A percentile compares a stretch with the other conserved stretches of the same genome.
Evolutionary conservation across 208 protist genomes (phyloP).

Genomic region (Trypanosoma rangeli): DNA sequence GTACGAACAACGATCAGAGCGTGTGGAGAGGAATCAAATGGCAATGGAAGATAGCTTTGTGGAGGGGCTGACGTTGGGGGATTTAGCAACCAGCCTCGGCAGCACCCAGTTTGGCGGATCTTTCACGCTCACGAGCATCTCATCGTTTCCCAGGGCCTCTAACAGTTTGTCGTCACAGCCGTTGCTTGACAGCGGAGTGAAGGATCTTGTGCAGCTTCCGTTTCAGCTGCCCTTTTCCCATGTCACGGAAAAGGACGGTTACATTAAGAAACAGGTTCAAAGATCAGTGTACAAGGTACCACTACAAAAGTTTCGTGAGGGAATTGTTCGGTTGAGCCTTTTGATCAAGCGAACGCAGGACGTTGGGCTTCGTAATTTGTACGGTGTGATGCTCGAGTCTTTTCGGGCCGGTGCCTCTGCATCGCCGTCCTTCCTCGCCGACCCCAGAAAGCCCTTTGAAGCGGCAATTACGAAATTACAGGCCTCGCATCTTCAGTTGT

Average conservation of each 20-base stretch:
- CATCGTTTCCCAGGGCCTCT: not conserved
- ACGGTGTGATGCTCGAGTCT: constrained; percentile 33
- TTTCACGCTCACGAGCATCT: not conserved
- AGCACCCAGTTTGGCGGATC: not conserved
- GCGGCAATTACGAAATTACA: constrained; percentile 49
- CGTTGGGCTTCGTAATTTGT: constrained; percentile 35
- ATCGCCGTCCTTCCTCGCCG: constrained; percentile 16
- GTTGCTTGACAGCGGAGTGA: not conserved
- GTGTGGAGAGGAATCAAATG: constrained; percentile 46
- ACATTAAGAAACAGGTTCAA: constrained; percentile 47
- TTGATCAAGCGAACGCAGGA: constrained; percentile 55
- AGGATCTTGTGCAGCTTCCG: not conserved
- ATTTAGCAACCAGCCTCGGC: constrained; percentile 11
- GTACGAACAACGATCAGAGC: constrained; percentile 36
- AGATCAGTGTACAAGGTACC: constrained; percentile 41
- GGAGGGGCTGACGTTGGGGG: too few species aligned
- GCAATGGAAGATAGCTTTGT: constrained; percentile 34
- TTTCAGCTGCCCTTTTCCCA: constrained; percentile 47
- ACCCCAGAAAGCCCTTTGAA: constrained; percentile 34
- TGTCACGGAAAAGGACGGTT: constrained; percentile 37
- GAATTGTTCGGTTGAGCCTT: constrained; percentile 44
- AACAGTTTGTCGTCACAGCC: constrained; percentile 2
- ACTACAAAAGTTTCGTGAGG: constrained; percentile 38
- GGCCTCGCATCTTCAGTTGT: constrained; percentile 50
- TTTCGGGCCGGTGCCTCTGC: not conserved